Evolutionary conservation across 306 rosid genomes (phyloP), one percentile per base, ranked within the genome.

Genomic region (Pterocarpus macrocarpus): DNA sequence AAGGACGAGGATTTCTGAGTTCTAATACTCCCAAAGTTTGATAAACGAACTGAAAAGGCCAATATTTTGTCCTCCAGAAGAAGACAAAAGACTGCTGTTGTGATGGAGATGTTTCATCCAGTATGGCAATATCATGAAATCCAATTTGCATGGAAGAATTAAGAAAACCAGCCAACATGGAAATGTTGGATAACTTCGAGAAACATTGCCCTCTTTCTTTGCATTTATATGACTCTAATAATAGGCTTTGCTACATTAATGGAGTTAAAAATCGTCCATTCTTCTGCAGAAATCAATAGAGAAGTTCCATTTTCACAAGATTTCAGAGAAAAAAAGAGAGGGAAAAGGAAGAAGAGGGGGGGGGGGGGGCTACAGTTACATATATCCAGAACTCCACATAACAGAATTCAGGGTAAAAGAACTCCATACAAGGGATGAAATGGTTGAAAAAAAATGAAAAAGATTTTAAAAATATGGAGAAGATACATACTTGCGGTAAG

Each of bases 401-500:
- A 53, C 35, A 32, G 7, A 68, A 36, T 10, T 69, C 59, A 38
- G 55, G 69, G 9, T 41, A 52, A 22, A 22, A 22, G 67, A 45
- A 52, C 7, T 53, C 38, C 30, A 53, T 43, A 55, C 13, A 8
- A 58, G 28, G 28, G 28, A 22, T 4, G 47, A 73, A 65, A n/a
- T 35, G 45, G 52, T 15, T 47, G 4, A 47, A 1, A 15, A 58
- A 30, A 3, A 39, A 43, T 32, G 43, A 78, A 69, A 57, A 49
- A 5, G 16, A 44, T 30, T 22, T 73, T 57, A 17, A 56, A 81
- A 73, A 50, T 16, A 28, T 35, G 59, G 75, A 28, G 35, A 9
- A 50, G 68, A 84, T 4, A 69, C 94, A 53, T 91, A 95, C 99
- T 88, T 95, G 99, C 8, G 99, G 99, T 82, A 95, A 85, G 84